A percentile compares a stretch with the other conserved stretches of the same genome.
phyloP scores from a whole-genome alignment of 2,329 filamentous ascomycete species.

The Fulvia fulva region DNA sequence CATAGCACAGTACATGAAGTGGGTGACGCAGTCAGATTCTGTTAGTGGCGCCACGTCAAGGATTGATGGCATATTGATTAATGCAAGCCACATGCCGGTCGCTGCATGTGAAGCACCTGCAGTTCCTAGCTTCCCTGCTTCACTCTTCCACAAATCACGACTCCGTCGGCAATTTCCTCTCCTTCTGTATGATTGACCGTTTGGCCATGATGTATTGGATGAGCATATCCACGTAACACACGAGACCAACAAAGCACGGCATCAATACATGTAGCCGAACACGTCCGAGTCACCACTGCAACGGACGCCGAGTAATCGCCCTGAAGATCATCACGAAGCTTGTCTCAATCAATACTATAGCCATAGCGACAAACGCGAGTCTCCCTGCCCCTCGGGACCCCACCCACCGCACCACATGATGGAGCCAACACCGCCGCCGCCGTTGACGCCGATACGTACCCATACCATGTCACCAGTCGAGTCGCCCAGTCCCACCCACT shows the following conservation, averaged over 20 bases:
- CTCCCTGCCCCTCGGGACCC: too few species aligned
- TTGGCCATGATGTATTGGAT: too few species aligned
- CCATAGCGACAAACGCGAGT: background rate
- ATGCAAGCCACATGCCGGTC: too few species aligned
- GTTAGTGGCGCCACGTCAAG: background rate
- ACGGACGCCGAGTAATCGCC: too few species aligned
- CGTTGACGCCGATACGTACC: constrained; percentile 23
- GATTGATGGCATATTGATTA: background rate
- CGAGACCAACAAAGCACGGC: too few species aligned
- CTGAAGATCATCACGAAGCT: background rate
- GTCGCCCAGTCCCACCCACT: constrained; percentile 30
- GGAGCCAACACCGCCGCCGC: constrained; percentile 2
- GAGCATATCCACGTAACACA: too few species aligned
- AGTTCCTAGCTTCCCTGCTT: too few species aligned
- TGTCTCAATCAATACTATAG: background rate
- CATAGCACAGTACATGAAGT: constrained; percentile 6
- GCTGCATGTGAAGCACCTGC: too few species aligned
- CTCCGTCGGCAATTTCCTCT: too few species aligned
- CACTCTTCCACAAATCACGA: too few species aligned
- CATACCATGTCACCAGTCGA: constrained; percentile 42
- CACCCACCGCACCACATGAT: background rate
- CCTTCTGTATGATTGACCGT: too few species aligned
- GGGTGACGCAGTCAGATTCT: background rate
- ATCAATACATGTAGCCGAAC: background rate
- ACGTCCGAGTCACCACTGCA: background rate